A percentile compares a stretch with the other conserved stretches of the same genome.
These are phyloP conservation scores for Aspergillus transmontanensis DNA, from an alignment of 2,329 filamentous ascomycete species.

Conservation along the genomic window DNA sequence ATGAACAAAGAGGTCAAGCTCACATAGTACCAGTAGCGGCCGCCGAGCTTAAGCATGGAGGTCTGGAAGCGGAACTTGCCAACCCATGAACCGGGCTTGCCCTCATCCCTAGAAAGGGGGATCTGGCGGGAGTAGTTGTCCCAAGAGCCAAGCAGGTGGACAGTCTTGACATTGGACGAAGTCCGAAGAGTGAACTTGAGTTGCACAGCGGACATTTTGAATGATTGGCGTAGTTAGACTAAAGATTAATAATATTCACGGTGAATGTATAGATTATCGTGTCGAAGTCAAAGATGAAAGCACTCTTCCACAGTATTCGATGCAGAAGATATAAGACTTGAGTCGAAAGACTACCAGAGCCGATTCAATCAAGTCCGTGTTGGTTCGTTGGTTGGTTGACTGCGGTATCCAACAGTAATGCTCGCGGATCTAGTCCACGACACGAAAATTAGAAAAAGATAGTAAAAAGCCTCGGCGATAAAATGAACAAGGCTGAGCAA, in stretches of 20 bases:
- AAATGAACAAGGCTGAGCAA: conserved; percentile 25
- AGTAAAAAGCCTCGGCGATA: conserved; percentile 17
- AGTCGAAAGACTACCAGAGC: conserved; percentile 34
- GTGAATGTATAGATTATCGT: conserved; percentile 21
- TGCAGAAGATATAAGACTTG: conserved; percentile 22
- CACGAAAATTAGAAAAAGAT: conserved; percentile 26
- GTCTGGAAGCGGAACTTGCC: conserved; percentile 96
- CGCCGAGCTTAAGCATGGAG: conserved; percentile 79
- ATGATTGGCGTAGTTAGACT: conserved; percentile 39
- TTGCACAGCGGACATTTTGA: conserved; percentile 84
- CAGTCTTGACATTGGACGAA: conserved; percentile 94
- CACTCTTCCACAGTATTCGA: conserved; percentile 10
- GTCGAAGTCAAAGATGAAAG: conserved; percentile 23
- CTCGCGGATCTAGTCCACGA: conserved; percentile 37
- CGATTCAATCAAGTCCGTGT: conserved; percentile 19
- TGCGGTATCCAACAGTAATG: conserved; percentile 13
- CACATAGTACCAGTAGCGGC: conserved; percentile 98
- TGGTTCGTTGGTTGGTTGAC: conserved; percentile 22
- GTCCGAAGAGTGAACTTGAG: conserved; percentile 95
- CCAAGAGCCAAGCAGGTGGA: conserved; percentile 97
- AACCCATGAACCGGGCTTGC: conserved; percentile 90
- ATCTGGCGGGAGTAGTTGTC: conserved; percentile 95
- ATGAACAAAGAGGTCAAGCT: conserved; percentile 22
- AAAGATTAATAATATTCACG: conserved; percentile 29
- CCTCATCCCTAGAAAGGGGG: conserved; percentile 84